phyloP scores from a whole-genome alignment of 208 protist genomes.

The Borovskyia barvae region DNA sequence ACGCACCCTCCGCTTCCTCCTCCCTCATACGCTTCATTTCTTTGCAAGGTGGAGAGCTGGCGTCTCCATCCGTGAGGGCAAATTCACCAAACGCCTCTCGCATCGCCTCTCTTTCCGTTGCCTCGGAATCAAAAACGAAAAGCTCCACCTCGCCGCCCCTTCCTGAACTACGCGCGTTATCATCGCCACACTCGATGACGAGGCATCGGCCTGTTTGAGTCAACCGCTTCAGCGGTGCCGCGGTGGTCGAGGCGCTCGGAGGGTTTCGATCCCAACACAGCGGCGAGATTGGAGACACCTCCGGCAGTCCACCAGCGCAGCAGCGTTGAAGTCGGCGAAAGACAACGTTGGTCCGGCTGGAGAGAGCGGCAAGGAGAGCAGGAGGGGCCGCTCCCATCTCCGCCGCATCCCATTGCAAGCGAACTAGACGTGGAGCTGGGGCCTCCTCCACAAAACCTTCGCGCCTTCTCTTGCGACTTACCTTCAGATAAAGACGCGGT shows the following conservation, averaged over 20 bases:
- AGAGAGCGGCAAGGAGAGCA: constrained; percentile 5
- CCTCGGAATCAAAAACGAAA: constrained; percentile 14
- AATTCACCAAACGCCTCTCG: constrained; percentile 24
- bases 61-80: constrained; percentile 17
- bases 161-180: neutral
- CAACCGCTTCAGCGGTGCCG: constrained; percentile 14
- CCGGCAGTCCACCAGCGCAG: too few relatives aligned
- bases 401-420: constrained; percentile 23
- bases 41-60: neutral
- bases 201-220: constrained; percentile 10
- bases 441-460: constrained; percentile 15
- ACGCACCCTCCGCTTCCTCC: neutral
- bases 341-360: constrained; percentile 10
- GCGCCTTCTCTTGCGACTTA: constrained; percentile 14
- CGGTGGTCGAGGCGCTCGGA: too few relatives aligned
- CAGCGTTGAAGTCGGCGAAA: constrained; percentile 25
- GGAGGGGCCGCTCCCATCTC: constrained; percentile 26
- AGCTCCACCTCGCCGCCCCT: neutral
- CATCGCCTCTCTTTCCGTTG: constrained; percentile 14
- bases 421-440: constrained; percentile 16
- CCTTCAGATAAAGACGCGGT: constrained; percentile 18
- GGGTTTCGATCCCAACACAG: too few relatives aligned
- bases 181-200: constrained; percentile 19
- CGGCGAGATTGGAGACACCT: too few relatives aligned
- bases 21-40: constrained; percentile 8